Evolutionary conservation across 2,329 filamentous ascomycete species (phyloP), one percentile per base, ranked within the genome.

Genomic region (Phoma sp.): DNA sequence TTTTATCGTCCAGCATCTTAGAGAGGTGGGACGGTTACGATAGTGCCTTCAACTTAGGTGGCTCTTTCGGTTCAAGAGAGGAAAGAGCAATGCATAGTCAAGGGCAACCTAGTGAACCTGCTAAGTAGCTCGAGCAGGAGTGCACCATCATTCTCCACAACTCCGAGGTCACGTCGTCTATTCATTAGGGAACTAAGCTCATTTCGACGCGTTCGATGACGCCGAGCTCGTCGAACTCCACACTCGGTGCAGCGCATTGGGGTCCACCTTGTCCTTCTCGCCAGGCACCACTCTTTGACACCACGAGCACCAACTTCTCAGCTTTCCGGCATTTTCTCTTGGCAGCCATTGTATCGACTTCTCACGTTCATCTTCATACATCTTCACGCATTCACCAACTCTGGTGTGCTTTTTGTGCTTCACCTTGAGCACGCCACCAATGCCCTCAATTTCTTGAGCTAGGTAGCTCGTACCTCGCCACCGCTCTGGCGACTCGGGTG

Each of bases 301-400:
- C 93, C 93, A 97, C 0, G 90, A 91, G 74, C 93, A 98, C 91
- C 92, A 96, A 70, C 90, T 92, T 56, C 93, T 83, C 51, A 86
- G 81, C 42, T 77, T 75, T 0, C 91, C 90, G 12, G 80, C 80
- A 47, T 87, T 83, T 75, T 98, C 93, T 20, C 88, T 79, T 14
- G 82, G 81, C 21, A 97, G 78, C 61, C 89, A 88, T 52, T 83
- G 81, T 4, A 85, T 71, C 17, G 64, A 65, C 46, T 68, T 68
- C 18, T 74, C 69, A 17, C 64, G 61, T 57, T 76, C 86, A 7
- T 82, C 91, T 60, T 91, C 89, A 77, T 88, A 92, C 72, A 96
- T 91, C 57, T 89, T 89, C 11, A 97, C 93, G 57, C 89, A 91
- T 4, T 89, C 90, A 1, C 93, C 93, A 0, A 97, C 87, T 55